phyloP scores from a whole-genome alignment of 768 basidiomycete species.

The Russula vinacea region DNA sequence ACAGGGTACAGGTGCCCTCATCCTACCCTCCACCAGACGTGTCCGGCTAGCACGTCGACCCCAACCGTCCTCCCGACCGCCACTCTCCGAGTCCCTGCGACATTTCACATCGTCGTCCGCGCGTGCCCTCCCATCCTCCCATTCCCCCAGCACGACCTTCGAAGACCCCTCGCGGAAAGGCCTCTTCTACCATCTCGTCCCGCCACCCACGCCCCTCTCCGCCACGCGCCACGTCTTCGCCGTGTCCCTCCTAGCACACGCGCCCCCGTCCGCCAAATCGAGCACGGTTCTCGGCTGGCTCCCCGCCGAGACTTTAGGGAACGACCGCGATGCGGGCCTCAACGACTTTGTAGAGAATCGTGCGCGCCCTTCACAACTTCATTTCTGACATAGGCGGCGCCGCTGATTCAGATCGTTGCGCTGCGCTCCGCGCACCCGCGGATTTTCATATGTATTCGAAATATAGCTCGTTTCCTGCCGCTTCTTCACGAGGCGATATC shows the following conservation, averaged over 20 bases:
- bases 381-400: background rate
- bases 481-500: conserved; percentile 61
- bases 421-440: too few relatives aligned
- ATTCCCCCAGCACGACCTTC: conserved; percentile 21
- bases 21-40: conserved; percentile 3
- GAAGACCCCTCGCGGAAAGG: conserved; percentile 25
- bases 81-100: background rate
- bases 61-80: background rate
- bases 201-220: conserved; percentile 20
- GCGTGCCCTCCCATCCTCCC: background rate
- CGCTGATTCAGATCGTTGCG: background rate
- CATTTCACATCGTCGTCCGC: conserved; percentile 8
- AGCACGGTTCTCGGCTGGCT: conserved; percentile 29
- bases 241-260: conserved; percentile 23
- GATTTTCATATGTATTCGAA: too few relatives aligned
- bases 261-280: conserved; percentile 24
- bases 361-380: conserved; percentile 39
- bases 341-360: conserved; percentile 73
- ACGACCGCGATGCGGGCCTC: conserved; percentile 48
- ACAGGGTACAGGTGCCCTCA: conserved; percentile 30
- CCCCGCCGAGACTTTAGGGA: conserved; percentile 30
- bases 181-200: conserved; percentile 29
- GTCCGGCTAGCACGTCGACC: background rate
- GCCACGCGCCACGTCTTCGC: conserved; percentile 26
- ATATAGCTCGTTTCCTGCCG: conserved; percentile 6